Percentiles rank a stretch among this genome's conserved stretches.
Conservation (phyloP, 441 rosid genomes). For the Raphanus hybrid region DNA sequence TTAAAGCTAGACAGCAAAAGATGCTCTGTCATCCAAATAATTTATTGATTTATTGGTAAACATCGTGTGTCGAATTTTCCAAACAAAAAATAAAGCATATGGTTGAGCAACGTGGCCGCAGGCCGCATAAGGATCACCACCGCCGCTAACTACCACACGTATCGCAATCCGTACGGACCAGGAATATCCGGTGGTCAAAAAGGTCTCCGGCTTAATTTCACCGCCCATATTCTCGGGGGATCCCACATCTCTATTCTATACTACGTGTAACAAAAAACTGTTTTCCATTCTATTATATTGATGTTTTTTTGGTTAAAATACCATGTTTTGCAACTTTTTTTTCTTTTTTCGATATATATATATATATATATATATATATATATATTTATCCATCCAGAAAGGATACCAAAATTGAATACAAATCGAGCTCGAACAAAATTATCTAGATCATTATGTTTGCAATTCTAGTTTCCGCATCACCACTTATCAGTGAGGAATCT, state of each 20-base stretch:
- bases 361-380: no score
- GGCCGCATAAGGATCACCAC: slow-evolving; percentile 33
- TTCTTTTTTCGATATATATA: no score
- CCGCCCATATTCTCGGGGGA: slow-evolving; percentile 14
- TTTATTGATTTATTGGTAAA: slow-evolving; percentile 18
- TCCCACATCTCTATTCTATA: not conserved
- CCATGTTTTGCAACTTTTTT: no score
- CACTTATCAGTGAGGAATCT: no score
- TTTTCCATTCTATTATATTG: no score
- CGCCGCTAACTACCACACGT: slow-evolving; percentile 36
- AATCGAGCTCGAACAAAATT: no score
- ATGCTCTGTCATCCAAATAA: slow-evolving; percentile 28
- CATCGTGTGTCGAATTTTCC: slow-evolving; percentile 17
- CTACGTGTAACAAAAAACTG: no score
- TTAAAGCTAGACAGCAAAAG: slow-evolving; percentile 10
- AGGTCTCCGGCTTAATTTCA: slow-evolving; percentile 16
- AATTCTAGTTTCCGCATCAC: no score
- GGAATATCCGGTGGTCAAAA: slow-evolving; percentile 33
- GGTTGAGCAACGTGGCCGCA: slow-evolving; percentile 22
- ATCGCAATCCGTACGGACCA: slow-evolving; percentile 19
- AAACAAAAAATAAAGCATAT: not conserved
- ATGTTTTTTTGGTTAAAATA: no score
- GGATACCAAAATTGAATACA: no score
- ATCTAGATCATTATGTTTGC: no score
- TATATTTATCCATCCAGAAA: no score